A percentile compares a stretch with the other conserved stretches of the same genome.
These are phyloP conservation scores for Lentinula sp. DNA, from an alignment of 768 basidiomycete genomes.

Conservation along the genomic window DNA sequence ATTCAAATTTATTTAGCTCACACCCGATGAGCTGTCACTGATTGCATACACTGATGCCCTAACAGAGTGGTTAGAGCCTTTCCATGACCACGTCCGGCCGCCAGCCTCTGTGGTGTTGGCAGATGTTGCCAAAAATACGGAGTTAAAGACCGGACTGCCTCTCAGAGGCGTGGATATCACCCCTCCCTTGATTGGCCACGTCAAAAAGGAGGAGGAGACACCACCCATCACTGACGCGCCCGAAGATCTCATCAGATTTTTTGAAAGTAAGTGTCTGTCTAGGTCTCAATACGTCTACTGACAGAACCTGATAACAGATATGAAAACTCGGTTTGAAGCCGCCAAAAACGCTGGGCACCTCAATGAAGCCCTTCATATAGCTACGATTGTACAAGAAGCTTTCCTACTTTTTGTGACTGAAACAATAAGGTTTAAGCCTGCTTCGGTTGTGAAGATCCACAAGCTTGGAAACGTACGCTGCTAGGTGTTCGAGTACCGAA, in stretches of 20 bases:
- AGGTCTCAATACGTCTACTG: too few relatives aligned
- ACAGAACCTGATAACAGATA: conserved; percentile 30
- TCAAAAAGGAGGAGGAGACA: conserved; percentile 70
- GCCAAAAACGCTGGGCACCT: conserved; percentile 36
- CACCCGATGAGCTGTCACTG: conserved; percentile 53
- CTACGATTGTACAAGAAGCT: conserved; percentile 73
- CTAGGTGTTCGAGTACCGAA: not conserved
- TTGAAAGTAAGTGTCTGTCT: conserved; percentile 42
- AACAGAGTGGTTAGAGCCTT: conserved; percentile 71
- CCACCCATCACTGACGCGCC: conserved; percentile 63
- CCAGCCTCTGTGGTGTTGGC: conserved; percentile 64
- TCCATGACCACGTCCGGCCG: conserved; percentile 70
- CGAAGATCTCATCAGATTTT: conserved; percentile 46
- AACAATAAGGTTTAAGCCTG: conserved; percentile 66
- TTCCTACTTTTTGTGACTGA: conserved; percentile 67
- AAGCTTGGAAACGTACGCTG: conserved; percentile 57
- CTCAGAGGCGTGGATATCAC: conserved; percentile 54
- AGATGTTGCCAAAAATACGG: conserved; percentile 68
- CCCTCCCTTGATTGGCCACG: conserved; percentile 32
- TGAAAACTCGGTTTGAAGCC: conserved; percentile 46
- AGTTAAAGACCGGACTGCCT: conserved; percentile 64
- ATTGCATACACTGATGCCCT: conserved; percentile 56
- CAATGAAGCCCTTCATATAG: conserved; percentile 63
- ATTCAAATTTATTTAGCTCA: conserved; percentile 40
- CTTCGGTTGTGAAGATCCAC: conserved; percentile 64